These are phyloP conservation scores for Dimargaris cristalligena DNA, from an alignment of 192 early-diverging fungal species.

Conservation along the genomic window DNA sequence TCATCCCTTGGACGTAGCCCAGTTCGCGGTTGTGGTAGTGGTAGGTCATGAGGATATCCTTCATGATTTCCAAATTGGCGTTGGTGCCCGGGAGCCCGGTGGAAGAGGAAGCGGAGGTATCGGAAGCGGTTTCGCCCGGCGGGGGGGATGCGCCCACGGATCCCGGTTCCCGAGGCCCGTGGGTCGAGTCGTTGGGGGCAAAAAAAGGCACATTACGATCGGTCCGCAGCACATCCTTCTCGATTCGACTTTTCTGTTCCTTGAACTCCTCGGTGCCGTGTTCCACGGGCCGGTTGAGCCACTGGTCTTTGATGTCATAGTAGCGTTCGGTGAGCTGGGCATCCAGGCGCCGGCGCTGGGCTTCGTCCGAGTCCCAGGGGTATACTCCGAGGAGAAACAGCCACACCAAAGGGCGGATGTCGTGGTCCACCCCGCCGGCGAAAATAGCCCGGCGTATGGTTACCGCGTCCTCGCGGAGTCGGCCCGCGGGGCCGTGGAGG, in stretches of 20 bases:
- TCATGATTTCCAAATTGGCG: slow-evolving; percentile 67
- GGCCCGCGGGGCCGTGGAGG: slow-evolving; percentile 21
- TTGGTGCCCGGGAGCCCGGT: slow-evolving; percentile 40
- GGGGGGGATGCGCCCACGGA: too few relatives aligned
- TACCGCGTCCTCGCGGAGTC: slow-evolving; percentile 28
- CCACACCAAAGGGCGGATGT: slow-evolving; percentile 73
- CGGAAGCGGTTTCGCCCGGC: background rate
- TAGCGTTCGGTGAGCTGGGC: slow-evolving; percentile 39
- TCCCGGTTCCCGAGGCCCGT: slow-evolving; percentile 9
- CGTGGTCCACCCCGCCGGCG: slow-evolving; percentile 60
- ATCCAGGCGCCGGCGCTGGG: slow-evolving; percentile 45
- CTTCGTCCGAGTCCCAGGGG: slow-evolving; percentile 63
- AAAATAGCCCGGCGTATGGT: slow-evolving; percentile 43
- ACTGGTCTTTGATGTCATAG: slow-evolving; percentile 40
- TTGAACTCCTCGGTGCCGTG: slow-evolving; percentile 36
- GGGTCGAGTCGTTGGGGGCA: slow-evolving; percentile 44
- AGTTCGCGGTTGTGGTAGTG: slow-evolving; percentile 54
- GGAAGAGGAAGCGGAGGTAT: background rate
- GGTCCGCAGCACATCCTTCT: slow-evolving; percentile 95
- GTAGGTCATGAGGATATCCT: slow-evolving; percentile 85
- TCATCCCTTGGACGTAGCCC: slow-evolving; percentile 97
- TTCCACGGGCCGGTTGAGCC: slow-evolving; percentile 40
- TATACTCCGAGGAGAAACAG: slow-evolving; percentile 74
- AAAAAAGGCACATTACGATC: slow-evolving; percentile 77
- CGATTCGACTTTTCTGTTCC: slow-evolving; percentile 62